phyloP scores from a whole-genome alignment of 768 basidiomycete species.

The Naematelia encephala region DNA sequence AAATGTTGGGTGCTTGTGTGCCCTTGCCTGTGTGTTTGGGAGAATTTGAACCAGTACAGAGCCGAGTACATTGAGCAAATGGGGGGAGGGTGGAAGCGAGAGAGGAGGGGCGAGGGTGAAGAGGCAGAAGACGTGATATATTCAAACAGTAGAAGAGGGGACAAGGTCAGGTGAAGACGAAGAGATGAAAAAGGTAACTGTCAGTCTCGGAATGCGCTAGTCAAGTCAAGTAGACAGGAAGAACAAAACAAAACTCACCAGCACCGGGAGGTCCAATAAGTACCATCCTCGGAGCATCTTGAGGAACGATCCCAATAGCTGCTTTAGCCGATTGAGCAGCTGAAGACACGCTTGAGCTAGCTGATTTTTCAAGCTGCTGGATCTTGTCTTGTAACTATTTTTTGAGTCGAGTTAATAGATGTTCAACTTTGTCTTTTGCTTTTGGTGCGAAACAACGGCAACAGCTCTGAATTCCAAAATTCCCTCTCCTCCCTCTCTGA shows the following conservation, averaged over 20 bases:
- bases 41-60: too few species aligned
- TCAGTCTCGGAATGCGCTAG: too few species aligned
- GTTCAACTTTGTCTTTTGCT: neutral
- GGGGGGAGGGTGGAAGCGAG: neutral
- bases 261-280: slow-evolving; percentile 96
- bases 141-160: too few species aligned
- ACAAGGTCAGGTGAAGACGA: neutral
- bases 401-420: too few species aligned
- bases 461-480: too few species aligned
- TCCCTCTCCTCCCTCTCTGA: too few species aligned
- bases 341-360: slow-evolving; percentile 28
- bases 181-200: neutral
- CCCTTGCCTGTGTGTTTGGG: slow-evolving; percentile 78
- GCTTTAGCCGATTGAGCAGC: slow-evolving; percentile 54
- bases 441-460: too few species aligned
- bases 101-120: neutral
- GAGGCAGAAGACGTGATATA: too few species aligned
- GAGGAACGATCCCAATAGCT: slow-evolving; percentile 50
- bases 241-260: slow-evolving; percentile 60
- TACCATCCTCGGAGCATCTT: slow-evolving; percentile 71
- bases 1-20: slow-evolving; percentile 92
- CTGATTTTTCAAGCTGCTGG: slow-evolving; percentile 65
- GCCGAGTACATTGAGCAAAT: neutral
- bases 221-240: slow-evolving; percentile 1
- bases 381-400: slow-evolving; percentile 79